Evolutionary conservation across 2,329 filamentous ascomycete species (phyloP).

Genomic region (Clathrospora elynae): DNA sequence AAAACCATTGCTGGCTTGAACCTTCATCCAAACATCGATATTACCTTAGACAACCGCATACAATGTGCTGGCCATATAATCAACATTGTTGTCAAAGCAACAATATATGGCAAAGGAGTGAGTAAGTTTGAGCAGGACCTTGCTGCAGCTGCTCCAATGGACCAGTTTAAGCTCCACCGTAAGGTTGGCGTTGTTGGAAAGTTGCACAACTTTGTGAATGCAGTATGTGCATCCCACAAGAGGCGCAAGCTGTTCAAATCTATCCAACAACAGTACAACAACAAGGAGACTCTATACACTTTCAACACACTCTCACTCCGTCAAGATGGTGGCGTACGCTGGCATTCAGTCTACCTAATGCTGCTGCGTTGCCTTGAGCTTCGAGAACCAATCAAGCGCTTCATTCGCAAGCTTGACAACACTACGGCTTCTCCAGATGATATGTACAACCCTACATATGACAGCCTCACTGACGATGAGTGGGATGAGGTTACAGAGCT

Average conservation of each 20-base stretch:
- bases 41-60: not conserved
- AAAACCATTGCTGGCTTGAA: not conserved
- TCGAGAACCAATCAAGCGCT: not conserved
- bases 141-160: not conserved
- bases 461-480: not conserved
- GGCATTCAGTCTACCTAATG: not conserved
- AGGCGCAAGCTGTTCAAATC: not conserved
- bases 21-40: not conserved
- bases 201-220: conserved; percentile 5
- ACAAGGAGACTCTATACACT: not conserved
- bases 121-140: conserved; percentile 1
- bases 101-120: conserved; percentile 2
- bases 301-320: not conserved
- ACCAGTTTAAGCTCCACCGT: not conserved
- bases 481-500: not conserved
- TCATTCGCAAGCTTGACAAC: not conserved
- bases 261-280: not conserved
- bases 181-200: conserved; percentile 1
- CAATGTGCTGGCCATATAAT: conserved; percentile 1
- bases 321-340: not conserved
- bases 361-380: not conserved
- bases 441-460: not conserved
- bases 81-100: too few relatives aligned
- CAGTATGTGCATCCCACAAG: conserved; percentile 2
- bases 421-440: not conserved